phyloP scores from a whole-genome alignment of 129 eudicot genomes.

The Gnaphalium uliginosum region DNA sequence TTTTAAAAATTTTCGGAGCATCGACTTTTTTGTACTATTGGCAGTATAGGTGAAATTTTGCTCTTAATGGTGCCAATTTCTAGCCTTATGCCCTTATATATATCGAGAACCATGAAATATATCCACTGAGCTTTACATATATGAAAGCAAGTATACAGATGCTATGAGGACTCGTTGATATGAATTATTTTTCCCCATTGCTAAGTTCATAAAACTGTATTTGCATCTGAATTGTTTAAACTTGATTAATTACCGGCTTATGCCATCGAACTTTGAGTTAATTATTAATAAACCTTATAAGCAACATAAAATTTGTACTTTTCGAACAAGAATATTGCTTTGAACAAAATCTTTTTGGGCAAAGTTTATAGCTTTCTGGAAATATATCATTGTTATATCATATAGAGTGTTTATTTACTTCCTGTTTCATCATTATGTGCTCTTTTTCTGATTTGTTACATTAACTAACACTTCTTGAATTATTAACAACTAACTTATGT shows the following conservation, averaged over 20 bases:
- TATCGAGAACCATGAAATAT: no score
- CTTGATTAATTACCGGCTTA: neutral
- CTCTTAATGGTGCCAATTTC: no score
- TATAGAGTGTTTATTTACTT: slow-evolving; percentile 5
- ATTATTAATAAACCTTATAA: neutral
- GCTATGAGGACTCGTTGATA: no score
- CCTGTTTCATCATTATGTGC: slow-evolving; percentile 7
- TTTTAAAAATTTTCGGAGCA: no score
- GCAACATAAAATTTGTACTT: neutral
- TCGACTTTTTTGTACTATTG: no score
- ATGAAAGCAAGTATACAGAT: no score
- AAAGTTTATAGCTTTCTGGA: slow-evolving; percentile 22
- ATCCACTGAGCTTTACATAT: no score
- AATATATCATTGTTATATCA: neutral
- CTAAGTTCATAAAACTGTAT: neutral
- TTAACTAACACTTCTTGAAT: neutral
- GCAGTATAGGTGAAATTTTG: no score
- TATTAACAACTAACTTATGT: slow-evolving; percentile 7
- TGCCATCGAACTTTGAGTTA: neutral
- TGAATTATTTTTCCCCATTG: neutral
- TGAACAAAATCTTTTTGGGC: neutral
- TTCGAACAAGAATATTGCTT: neutral
- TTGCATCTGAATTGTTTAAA: neutral
- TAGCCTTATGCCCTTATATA: no score
- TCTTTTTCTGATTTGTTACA: slow-evolving; percentile 3